Evolutionary conservation across 2,329 filamentous ascomycete genomes (phyloP), one percentile per base, ranked within the genome.

Genomic region (Sporothrix variecibatus): DNA sequence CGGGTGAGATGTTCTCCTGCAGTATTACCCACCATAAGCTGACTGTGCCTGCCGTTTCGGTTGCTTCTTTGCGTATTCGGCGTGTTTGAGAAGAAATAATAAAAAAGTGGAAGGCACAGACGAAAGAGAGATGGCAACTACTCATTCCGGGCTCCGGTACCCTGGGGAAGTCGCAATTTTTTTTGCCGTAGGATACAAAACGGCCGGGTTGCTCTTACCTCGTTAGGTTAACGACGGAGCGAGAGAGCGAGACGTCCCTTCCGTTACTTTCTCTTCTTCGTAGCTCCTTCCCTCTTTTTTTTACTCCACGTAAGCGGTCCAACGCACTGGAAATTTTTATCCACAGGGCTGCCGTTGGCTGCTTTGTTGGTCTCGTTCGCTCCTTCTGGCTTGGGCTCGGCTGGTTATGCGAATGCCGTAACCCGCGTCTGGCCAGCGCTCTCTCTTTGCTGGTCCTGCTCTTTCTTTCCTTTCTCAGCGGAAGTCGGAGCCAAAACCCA

Each of bases 291-390:
- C 51, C 51, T 56, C 23, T 56, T 28, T 56, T 56, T 56, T 20
- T 23, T 53, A 53, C 23, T 56, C 28, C 62, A 67, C 62, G 23
- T 51, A 23, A 40, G 38, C 34, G 8, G 4, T 2, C 23, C 56
- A 49, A 31, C 20, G 15, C 69, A 34, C 53, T 72, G 65, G 67
- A 75, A 71, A 75, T 51, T 73, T 73, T 72, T 64, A 70, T 64
- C 65, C 67, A 75, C 31, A 56, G 20, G 38, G 64, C 56, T 58
- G 62, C 38, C 28, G 67, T 23, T 58, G 51, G 49, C 53, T 70
- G 46, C 46, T 20, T 46, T n/a, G n/a, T 38, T 46, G 43, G 43
- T 11, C 12, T 56, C 43, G 43, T 49, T 20, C 11, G 43, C 15
- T 17, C 43, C 43, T 56, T 56, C 26, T n/a, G 51, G 51, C 20